A percentile compares a stretch with the other conserved stretches of the same genome.
Conservation (phyloP, 805 yeast genomes). For the Zygotorulaspora florentina region DNA sequence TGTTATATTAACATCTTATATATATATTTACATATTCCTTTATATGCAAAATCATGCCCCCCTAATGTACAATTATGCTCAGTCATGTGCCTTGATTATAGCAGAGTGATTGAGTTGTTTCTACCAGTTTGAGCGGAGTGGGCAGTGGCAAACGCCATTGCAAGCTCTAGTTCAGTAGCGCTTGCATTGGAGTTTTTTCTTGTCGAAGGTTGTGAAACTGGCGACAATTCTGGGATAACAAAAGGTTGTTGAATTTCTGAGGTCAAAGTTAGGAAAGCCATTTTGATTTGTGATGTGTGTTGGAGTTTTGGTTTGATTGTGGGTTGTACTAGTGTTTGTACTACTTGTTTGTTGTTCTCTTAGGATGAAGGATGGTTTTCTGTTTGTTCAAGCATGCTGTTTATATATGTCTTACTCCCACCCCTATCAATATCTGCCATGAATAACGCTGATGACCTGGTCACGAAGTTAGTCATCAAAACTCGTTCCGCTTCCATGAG, state of each 20-base stretch:
- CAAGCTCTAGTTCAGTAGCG: constrained; percentile 2
- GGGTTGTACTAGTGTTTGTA: constrained; percentile 6
- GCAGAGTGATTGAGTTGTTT: constrained; percentile 15
- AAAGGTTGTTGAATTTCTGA: constrained; percentile 58
- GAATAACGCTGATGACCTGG: neutral
- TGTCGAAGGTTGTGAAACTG: constrained; percentile 40
- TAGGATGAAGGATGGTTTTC: neutral
- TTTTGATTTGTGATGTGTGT: constrained; percentile 11
- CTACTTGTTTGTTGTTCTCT: neutral
- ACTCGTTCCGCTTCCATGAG: neutral
- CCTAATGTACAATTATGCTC: constrained; percentile 1
- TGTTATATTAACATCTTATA: neutral
- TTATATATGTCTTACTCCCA: neutral
- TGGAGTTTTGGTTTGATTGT: constrained; percentile 3
- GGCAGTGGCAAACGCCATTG: constrained; percentile 3
- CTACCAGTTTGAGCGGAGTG: constrained; percentile 9
- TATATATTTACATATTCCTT: neutral
- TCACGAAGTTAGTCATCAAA: constrained; percentile 1
- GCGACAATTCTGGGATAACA: constrained; percentile 60
- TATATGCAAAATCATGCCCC: constrained; percentile 1
- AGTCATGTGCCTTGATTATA: constrained; percentile 6
- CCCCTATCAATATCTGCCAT: neutral
- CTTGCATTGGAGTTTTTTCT: constrained; percentile 30
- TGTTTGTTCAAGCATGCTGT: neutral
- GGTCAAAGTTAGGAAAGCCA: constrained; percentile 50